Base-by-base conservation (phyloP, 2,329 filamentous ascomycete species). In the Fusarium pilosicola region DNA sequence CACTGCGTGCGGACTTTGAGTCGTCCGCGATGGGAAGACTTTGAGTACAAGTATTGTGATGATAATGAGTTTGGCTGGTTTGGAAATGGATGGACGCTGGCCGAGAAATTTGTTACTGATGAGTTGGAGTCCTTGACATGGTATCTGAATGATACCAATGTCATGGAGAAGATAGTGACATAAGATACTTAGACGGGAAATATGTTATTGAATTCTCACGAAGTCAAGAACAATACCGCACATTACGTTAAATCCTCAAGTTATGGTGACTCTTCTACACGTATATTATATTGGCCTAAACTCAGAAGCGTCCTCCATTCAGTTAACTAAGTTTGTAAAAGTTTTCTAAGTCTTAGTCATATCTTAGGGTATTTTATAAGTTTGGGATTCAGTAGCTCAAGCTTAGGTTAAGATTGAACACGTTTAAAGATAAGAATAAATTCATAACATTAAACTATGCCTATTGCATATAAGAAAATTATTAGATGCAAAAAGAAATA, bases 1-100 rank as follows among this genome's bases (percentile, higher is more conserved):
- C 65, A 68, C 5, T 68, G 64, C 12, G 48, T 68, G 22, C 64
- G 56, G 2, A 63, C 65, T 1, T 22, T 68, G 4, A 68, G 65
- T 17, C 52, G 46, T 15, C 65, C 65, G 5, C 42, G 65, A 0
- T 68, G 65, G 65, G 65, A 68, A 17, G 65, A 68, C 8, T 68
- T 68, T 4, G 56, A 68, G 13, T 68, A 68, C 3, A 39, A 55
- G 7, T 68, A 68, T n/a, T 62, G 36, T n/a, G 55, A 68, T 39
- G 42, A 68, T 34, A 42, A 68, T 41, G 56, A 68, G 17, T 68
- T 68, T 68, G 65, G 65, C 0, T 68, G 65, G 65, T 68, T 68
- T 28, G 65, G 65, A 0, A 68, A 68, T 54, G 65, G 65, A 4
- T 68, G 65, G 65, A 68, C 65, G 1, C 14, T 68, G 13, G 65